A percentile compares a stretch with the other conserved stretches of the same genome.
These are phyloP conservation scores for Aspergillus heteromorphus DNA, from an alignment of 495 filamentous ascomycete species.

Conservation along the genomic window DNA sequence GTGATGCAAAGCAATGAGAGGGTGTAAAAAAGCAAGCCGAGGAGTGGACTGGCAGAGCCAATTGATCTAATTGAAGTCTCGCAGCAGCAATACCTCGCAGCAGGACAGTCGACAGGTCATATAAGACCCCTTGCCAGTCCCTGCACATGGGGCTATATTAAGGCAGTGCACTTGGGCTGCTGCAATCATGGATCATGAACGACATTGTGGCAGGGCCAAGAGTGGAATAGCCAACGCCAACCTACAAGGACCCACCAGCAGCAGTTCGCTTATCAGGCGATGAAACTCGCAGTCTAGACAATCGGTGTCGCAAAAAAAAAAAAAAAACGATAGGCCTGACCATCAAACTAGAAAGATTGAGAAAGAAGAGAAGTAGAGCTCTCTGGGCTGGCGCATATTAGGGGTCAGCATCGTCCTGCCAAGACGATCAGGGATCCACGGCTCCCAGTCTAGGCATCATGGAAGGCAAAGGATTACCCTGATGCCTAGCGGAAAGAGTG, in stretches of 20 bases:
- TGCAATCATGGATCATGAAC: conserved; percentile 1
- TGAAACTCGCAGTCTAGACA: conserved; percentile 4
- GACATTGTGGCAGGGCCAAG: background rate
- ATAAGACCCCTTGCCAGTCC: background rate
- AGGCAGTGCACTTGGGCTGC: background rate
- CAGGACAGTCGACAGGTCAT: background rate
- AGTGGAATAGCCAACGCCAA: background rate
- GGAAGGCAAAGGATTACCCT: background rate
- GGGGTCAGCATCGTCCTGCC: background rate
- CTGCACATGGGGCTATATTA: background rate
- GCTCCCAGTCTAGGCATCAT: conserved; percentile 4
- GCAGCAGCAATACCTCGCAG: background rate
- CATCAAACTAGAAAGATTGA: conserved; percentile 3
- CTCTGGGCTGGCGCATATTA: conserved; percentile 3
- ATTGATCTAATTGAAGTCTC: background rate
- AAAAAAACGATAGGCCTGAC: background rate
- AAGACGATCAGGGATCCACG: background rate
- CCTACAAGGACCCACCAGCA: background rate
- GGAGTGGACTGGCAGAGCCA: background rate
- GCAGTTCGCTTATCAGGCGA: conserved; percentile 8
- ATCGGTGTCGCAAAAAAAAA: conserved; percentile 2
- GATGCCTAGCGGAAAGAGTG: conserved; percentile 4
- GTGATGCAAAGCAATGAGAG: background rate
- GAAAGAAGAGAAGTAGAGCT: background rate
- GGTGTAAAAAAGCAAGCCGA: background rate